A percentile compares a stretch with the other conserved stretches of the same genome.
phyloP scores from a whole-genome alignment of 495 filamentous ascomycete species.

The Hyaloscypha hepaticicola region DNA sequence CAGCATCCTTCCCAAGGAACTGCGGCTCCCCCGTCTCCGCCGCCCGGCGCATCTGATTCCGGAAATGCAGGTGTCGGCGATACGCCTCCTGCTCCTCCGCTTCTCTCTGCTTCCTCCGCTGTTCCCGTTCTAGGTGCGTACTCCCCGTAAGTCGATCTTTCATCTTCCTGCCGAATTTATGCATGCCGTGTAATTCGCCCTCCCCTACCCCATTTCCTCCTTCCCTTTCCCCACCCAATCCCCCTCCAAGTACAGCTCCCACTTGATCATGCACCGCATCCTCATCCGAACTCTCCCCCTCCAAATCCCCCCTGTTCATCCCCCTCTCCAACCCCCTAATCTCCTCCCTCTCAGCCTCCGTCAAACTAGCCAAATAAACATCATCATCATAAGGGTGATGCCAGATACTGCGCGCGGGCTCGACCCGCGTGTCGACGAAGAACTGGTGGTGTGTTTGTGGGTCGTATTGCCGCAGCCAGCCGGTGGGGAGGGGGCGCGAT shows the following conservation, averaged over 20 bases:
- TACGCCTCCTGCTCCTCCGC: conserved; percentile 41
- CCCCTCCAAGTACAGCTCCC: no score
- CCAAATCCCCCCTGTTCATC: conserved; percentile 40
- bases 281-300: conserved; percentile 40
- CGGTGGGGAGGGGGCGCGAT: conserved; percentile 40
- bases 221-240: not conserved
- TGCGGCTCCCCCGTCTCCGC: conserved; percentile 46
- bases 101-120: conserved; percentile 37
- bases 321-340: conserved; percentile 35
- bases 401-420: conserved; percentile 49
- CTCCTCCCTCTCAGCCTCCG: conserved; percentile 38
- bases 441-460: conserved; percentile 44
- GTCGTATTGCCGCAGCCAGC: conserved; percentile 50
- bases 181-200: conserved; percentile 28
- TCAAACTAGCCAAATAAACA: conserved; percentile 41
- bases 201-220: not conserved
- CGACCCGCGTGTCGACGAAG: conserved; percentile 49
- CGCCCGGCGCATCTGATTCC: conserved; percentile 42
- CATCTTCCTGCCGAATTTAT: conserved; percentile 44
- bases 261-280: conserved; percentile 43
- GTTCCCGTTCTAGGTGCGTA: conserved; percentile 46
- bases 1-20: conserved; percentile 41
- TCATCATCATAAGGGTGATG: conserved; percentile 53
- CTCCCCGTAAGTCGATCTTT: conserved; percentile 47
- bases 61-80: conserved; percentile 37